phyloP scores from a whole-genome alignment of 352 stramenopile species.

The Pythium apleroticum region DNA sequence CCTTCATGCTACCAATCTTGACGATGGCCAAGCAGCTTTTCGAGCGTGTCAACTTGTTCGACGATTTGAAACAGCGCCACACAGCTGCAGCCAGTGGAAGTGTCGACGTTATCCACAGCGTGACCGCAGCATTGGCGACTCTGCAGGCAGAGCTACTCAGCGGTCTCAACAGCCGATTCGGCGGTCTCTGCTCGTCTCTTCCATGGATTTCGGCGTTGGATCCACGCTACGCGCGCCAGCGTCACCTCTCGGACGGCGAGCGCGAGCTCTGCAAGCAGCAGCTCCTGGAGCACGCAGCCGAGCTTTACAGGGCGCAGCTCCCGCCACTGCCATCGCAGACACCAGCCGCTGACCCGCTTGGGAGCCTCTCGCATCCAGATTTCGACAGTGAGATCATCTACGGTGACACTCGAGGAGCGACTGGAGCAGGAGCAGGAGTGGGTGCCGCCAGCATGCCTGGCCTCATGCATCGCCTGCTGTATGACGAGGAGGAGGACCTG shows the following conservation, averaged over 20 bases:
- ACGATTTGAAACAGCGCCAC: constrained; percentile 25
- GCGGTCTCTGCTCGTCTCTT: constrained; percentile 23
- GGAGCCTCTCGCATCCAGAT: constrained; percentile 16
- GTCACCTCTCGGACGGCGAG: constrained; percentile 41
- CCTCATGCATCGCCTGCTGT: constrained; percentile 51
- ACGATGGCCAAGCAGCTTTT: constrained; percentile 37
- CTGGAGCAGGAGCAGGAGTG: background rate
- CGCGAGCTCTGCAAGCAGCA: constrained; percentile 29
- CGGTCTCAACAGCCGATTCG: constrained; percentile 18
- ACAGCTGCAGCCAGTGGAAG: background rate
- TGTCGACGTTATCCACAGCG: background rate
- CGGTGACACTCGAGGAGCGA: constrained; percentile 14
- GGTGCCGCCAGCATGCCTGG: constrained; percentile 23
- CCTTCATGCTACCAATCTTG: constrained; percentile 42
- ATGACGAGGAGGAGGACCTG: constrained; percentile 52
- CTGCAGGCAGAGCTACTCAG: constrained; percentile 19
- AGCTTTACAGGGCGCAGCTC: constrained; percentile 32
- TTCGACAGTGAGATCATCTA: constrained; percentile 43
- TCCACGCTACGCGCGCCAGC: constrained; percentile 44
- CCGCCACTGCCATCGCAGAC: constrained; percentile 9
- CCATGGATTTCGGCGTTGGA: constrained; percentile 47
- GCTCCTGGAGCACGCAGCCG: constrained; percentile 22
- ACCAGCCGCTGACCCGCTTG: constrained; percentile 23
- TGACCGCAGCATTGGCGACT: constrained; percentile 12
- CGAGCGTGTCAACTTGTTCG: constrained; percentile 30